phyloP scores from a whole-genome alignment of 164 flowering plant species.

The Liriodendron chinense region DNA sequence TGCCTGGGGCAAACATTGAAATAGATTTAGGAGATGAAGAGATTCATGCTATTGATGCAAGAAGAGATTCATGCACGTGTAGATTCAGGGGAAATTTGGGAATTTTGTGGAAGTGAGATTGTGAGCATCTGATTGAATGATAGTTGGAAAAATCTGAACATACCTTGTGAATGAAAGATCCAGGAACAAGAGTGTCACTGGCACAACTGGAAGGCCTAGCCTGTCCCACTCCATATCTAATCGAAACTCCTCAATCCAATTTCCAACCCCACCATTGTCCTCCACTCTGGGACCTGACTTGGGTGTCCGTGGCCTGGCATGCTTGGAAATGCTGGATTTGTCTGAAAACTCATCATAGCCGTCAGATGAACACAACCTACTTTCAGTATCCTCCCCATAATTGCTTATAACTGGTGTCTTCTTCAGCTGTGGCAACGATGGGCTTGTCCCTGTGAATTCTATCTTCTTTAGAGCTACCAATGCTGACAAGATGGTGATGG shows the following conservation, averaged over 20 bases:
- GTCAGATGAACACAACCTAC: conserved; percentile 1
- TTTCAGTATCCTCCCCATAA: conserved; percentile 11
- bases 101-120: not conserved
- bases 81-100: not conserved
- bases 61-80: not conserved
- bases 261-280: conserved; percentile 2
- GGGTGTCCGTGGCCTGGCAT: conserved; percentile 4
- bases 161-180: conserved; percentile 24
- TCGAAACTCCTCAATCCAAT: conserved; percentile 12
- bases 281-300: not conserved
- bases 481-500: conserved; percentile 21
- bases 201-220: conserved; percentile 22
- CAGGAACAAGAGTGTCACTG: conserved; percentile 21
- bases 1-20: conserved; percentile 11
- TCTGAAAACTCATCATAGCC: conserved; percentile 1
- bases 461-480: conserved; percentile 22
- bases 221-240: conserved; percentile 18
- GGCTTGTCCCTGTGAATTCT: conserved; percentile 21
- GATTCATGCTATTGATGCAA: not conserved
- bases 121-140: not conserved
- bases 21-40: not conserved
- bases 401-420: conserved; percentile 13
- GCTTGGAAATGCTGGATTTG: not conserved
- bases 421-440: conserved; percentile 24
- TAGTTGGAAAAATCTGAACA: not conserved